Evolutionary conservation across 1,284 basidiomycete species (phyloP), one percentile per base, ranked within the genome.

Genomic region (Ceraceosorus guamensis): DNA sequence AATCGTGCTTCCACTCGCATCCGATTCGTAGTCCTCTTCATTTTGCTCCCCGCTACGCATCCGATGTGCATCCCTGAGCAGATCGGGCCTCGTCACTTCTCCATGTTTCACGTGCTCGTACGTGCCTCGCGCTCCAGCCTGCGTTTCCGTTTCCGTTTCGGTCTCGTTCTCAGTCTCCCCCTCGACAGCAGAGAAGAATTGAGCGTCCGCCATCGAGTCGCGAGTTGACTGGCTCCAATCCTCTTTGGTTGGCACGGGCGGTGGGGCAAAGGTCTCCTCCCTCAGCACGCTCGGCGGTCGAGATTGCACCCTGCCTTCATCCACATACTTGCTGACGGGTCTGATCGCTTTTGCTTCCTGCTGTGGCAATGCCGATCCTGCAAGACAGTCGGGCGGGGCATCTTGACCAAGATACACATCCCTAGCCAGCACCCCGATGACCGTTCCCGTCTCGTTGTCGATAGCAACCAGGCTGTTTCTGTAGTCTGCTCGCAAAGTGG

Each of bases 361-460:
- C 11, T 13, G 35, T 31, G 16, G 49, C 11, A 46, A 30, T 7
- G 45, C 45, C 10, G 18, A 46, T 10, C 8, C 45, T 24, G 24
- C 24, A 24, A 24, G 24, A 30, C 1, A 13, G 14, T 10, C 10
- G 6, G 45, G 45, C 45, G 3, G 10, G 45, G 44, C n/a, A 13
- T 50, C 33, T 10, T 47, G 31, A 6, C 56, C 45, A 34, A 70
- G 59, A 43, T 53, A 43, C 39, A 70, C 55, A 16, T 66, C 45
- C 2, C 57, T 59, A 5, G 68, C 68, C 5, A 70, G 44, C 14
- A 70, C 56, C n/a, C 62, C 59, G 31, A 67, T 31, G 37, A 70
- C 60, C 32, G 65, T 57, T 14, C 68, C 67, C 2, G 65, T 69
- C 39, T 63, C 55, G 33, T 69, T 64, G 52, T 70, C 68, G 34